Evolutionary conservation across 163 green algal species (phyloP).

Genomic region (Trebouxiophyceae sp.): DNA sequence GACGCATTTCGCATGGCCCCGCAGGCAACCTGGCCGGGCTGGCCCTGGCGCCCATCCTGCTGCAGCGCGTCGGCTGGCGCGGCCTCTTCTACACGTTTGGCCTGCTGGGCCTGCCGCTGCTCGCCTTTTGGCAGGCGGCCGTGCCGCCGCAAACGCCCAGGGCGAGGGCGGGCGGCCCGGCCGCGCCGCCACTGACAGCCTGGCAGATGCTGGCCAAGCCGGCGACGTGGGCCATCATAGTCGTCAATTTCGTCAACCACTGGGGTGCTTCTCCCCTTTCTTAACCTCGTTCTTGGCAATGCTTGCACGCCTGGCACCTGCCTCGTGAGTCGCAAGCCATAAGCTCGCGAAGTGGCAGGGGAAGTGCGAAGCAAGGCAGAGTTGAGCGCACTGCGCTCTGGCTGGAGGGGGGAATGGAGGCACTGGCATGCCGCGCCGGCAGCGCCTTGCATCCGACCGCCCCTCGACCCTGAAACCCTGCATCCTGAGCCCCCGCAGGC

Average conservation of each 20-base stretch:
- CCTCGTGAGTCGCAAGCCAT: no score
- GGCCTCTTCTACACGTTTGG: conserved; percentile 73
- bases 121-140: conserved; percentile 55
- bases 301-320: no score
- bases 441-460: no score
- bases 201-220: conserved; percentile 26
- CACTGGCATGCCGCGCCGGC: no score
- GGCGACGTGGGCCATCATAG: conserved; percentile 75
- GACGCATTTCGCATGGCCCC: no score
- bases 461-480: no score
- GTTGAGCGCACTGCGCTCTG: no score
- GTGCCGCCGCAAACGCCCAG: background rate
- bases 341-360: no score
- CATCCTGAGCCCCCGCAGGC: no score
- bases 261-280: conserved; percentile 32
- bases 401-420: no score
- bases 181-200: background rate
- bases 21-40: conserved; percentile 81
- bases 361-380: no score
- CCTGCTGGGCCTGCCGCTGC: conserved; percentile 53
- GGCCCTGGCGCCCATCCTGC: conserved; percentile 65
- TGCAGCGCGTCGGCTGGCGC: conserved; percentile 60
- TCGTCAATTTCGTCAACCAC: conserved; percentile 82
- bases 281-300: background rate
- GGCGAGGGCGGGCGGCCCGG: background rate